Evolutionary conservation across 306 rosid species (phyloP), one percentile per base, ranked within the genome.

Genomic region (Cicer arietinum): DNA sequence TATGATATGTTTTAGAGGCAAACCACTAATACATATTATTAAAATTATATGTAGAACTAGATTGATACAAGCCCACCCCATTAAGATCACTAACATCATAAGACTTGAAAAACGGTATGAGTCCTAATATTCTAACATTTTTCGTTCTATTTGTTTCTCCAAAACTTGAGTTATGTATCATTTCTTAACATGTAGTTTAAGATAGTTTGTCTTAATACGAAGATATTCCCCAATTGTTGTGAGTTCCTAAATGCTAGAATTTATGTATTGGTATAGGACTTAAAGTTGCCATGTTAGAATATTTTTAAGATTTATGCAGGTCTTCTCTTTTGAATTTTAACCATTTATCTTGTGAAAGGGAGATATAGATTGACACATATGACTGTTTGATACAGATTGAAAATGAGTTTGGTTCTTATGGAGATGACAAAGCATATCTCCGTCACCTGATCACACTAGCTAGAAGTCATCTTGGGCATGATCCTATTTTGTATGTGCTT

Each of bases 341-440:
- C 51, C 44, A 10, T 59, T 48, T 78, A 43, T 65, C 81, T 64
- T 52, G 20, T 74, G 67, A 18, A 60, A 67, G 75, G 75, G 58
- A 50, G 44, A 67, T 50, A 18, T 56, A 35, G 50, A 60, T 57
- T 39, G 41, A 78, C 14, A 59, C 8, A 40, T 45, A 69, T 58
- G 80, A 57, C 64, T 82, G 57, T 83, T 77, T 82, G 79, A 77
- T 70, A 67, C 96, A 94, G 97, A 79, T 93, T 87, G 98, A 93
- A 84, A 93, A 93, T 72, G 98, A 93, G 83, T 93, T 45, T 79
- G 97, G 98, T 78, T 93, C 96, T 10, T 93, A 84, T 71, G 98
- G 97, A 79, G 83, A 84, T 59, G 96, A 91, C 86, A 81, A 89
- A 82, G 89, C 87, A 37, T 93, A 93, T 82, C 94, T 93, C 78